Base-by-base conservation (phyloP, 2,329 filamentous ascomycete genomes). In the Scedosporium boydii region DNA sequence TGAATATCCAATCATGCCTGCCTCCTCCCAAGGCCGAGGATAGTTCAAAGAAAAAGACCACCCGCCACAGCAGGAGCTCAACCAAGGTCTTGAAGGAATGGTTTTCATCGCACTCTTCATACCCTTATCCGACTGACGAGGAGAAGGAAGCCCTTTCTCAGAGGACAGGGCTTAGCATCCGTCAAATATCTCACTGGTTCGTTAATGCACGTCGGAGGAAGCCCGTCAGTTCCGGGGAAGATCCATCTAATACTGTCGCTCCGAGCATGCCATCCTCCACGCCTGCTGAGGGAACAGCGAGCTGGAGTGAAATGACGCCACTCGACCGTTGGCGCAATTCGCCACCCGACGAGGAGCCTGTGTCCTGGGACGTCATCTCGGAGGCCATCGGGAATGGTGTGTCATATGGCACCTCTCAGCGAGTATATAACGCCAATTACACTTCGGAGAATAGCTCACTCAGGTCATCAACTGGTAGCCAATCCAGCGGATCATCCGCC, bases 151-250 rank as follows among this genome's bases (percentile, higher is more conserved):
- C 79, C 29, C 73, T 89, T 56, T 82, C 83, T 67, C 72, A 76
- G 27, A 75, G 80, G 61, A 89, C 86, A 3, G 85, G 86, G 12
- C 73, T 89, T 18, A 84, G 80, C 61, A 75, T 81, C 34, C 82
- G 76, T 44, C 87, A 89, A 68, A 86, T 89, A 59, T 81, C 81
- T n/a, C 88, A 88, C 68, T 89, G 87, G 87, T 81, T 89, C 64
- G 86, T 87, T 48, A 89, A 89, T 71, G 85, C 85, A 60, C 80
- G 86, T 62, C 79, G 87, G 65, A 78, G 87, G 66, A 82, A 84
- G 72, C 82, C 53, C 75, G 79, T 26, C 44, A 42, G 74, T 76
- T 21, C 74, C 76, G 26, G 69, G 74, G 61, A 16, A 41, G 53
- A 34, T n/a, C n/a, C 53, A 23, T 34, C 51, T 14, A 23, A 23